Percentiles rank a stretch among this genome's conserved stretches.
Evolutionary conservation across 768 basidiomycete species (phyloP).

Genomic region (Candolleomyces eurysporus): DNA sequence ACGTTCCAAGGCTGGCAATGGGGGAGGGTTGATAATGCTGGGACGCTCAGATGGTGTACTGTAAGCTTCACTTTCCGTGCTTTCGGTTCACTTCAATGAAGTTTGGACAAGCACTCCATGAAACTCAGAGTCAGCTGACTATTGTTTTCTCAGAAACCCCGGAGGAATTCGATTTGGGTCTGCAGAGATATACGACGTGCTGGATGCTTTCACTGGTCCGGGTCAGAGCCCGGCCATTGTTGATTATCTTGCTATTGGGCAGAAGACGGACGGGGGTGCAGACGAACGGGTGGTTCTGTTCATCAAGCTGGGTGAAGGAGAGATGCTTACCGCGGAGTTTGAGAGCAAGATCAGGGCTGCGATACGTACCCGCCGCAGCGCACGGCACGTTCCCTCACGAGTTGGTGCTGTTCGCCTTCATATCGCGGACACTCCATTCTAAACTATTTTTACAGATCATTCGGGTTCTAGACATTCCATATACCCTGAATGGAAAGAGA

Average conservation of each 20-base stretch:
- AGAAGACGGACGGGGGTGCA: conserved; percentile 57
- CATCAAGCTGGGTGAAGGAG: conserved; percentile 57
- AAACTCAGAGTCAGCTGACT: conserved; percentile 20
- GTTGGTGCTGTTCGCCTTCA: conserved; percentile 35
- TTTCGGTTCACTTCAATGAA: not conserved
- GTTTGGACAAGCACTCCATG: not conserved
- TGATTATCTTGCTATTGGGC: conserved; percentile 72
- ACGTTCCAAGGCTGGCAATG: conserved; percentile 61
- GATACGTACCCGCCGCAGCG: conserved; percentile 61
- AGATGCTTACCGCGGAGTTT: conserved; percentile 47
- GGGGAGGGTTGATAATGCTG: conserved; percentile 78
- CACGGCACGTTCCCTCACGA: conserved; percentile 74
- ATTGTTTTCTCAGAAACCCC: conserved; percentile 54
- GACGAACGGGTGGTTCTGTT: conserved; percentile 81
- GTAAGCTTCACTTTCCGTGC: conserved; percentile 35
- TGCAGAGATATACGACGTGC: conserved; percentile 77
- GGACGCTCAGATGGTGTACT: conserved; percentile 82
- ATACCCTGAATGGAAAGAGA: conserved; percentile 78
- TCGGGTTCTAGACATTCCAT: conserved; percentile 68
- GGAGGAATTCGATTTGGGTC: conserved; percentile 83
- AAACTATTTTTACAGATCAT: conserved; percentile 48
- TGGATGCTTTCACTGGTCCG: conserved; percentile 45
- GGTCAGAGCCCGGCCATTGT: conserved; percentile 34
- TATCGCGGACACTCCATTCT: conserved; percentile 5
- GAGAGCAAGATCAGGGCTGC: conserved; percentile 57